A percentile compares a stretch with the other conserved stretches of the same genome.
Evolutionary conservation across 2,329 filamentous ascomycete genomes (phyloP).

Genomic region (Aspergillus ustus): DNA sequence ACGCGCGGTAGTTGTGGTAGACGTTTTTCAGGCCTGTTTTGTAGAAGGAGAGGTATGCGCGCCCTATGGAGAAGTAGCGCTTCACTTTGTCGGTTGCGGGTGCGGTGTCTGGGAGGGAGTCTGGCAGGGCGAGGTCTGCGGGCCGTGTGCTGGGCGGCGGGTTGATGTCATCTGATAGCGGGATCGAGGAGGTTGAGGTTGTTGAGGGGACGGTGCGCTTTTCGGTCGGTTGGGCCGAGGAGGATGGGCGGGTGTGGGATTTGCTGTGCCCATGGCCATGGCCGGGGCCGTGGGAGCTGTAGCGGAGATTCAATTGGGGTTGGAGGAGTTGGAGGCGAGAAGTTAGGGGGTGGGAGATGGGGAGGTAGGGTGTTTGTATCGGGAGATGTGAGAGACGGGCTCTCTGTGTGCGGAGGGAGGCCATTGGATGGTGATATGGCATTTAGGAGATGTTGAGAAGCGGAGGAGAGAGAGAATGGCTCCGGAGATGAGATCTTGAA

Average conservation of each 20-base stretch:
- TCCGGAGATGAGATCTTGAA: not conserved
- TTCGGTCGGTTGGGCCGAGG: conserved; percentile 23
- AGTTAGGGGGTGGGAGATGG: not conserved
- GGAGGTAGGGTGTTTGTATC: not conserved
- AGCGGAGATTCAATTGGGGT: conserved; percentile 1
- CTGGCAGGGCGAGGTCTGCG: conserved; percentile 68
- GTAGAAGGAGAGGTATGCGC: conserved; percentile 83
- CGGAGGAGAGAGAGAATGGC: not conserved
- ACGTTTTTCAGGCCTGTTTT: conserved; percentile 80
- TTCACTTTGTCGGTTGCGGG: conserved; percentile 43
- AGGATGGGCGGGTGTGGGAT: conserved; percentile 26
- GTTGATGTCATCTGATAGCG: conserved; percentile 58
- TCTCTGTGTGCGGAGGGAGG: conserved; percentile 1
- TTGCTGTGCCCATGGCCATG: conserved; percentile 6
- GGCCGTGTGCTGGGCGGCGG: conserved; percentile 75
- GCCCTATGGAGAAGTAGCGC: conserved; percentile 60
- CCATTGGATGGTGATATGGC: not conserved
- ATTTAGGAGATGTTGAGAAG: not conserved
- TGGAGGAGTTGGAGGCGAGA: not conserved
- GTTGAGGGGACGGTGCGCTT: conserved; percentile 21
- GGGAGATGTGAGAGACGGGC: not conserved
- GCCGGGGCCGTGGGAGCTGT: conserved; percentile 10
- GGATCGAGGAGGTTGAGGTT: conserved; percentile 25
- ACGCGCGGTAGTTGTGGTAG: conserved; percentile 63
- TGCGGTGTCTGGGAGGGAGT: conserved; percentile 51